Evolutionary conservation across 2,329 filamentous ascomycete genomes (phyloP).

Genomic region (Hymenotorrendiella dingleyae): DNA sequence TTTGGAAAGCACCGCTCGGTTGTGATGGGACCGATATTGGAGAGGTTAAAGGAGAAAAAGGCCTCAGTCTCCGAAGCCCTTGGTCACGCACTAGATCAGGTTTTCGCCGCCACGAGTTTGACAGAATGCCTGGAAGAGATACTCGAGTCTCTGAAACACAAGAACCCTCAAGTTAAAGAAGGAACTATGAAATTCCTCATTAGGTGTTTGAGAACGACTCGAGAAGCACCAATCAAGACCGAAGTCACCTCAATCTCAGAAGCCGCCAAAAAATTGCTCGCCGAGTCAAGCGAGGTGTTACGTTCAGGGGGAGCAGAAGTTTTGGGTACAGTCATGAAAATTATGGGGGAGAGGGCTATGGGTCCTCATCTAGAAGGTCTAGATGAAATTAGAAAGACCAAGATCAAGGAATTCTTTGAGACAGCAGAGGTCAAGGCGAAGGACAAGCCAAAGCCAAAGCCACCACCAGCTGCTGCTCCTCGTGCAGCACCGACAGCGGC

Average conservation of each 20-base stretch:
- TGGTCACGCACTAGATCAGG: constrained; percentile 72
- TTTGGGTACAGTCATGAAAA: constrained; percentile 95
- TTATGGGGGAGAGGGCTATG: constrained; percentile 95
- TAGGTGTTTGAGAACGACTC: constrained; percentile 75
- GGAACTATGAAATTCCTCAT: constrained; percentile 93
- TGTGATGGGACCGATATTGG: constrained; percentile 86
- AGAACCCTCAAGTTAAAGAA: constrained; percentile 97
- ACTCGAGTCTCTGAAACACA: constrained; percentile 76
- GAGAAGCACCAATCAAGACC: constrained; percentile 74
- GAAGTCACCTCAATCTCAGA: constrained; percentile 87
- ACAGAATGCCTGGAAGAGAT: constrained; percentile 91
- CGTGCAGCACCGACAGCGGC: constrained; percentile 39
- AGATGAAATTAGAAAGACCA: constrained; percentile 91
- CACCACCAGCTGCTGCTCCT: constrained; percentile 55
- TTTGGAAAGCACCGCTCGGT: constrained; percentile 76
- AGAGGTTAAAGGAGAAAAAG: constrained; percentile 97
- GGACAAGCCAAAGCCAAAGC: constrained; percentile 90
- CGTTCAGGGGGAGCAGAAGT: constrained; percentile 88
- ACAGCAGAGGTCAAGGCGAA: constrained; percentile 80
- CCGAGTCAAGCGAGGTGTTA: constrained; percentile 80
- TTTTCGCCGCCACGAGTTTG: constrained; percentile 60
- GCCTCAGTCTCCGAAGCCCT: constrained; percentile 81
- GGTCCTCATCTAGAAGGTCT: constrained; percentile 83
- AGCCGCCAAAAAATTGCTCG: constrained; percentile 77
- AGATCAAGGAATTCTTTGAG: constrained; percentile 89